Percentiles rank a stretch among this genome's conserved stretches.
Conservation (phyloP, 257 asterid species). For the Nicotiana attenuata region DNA sequence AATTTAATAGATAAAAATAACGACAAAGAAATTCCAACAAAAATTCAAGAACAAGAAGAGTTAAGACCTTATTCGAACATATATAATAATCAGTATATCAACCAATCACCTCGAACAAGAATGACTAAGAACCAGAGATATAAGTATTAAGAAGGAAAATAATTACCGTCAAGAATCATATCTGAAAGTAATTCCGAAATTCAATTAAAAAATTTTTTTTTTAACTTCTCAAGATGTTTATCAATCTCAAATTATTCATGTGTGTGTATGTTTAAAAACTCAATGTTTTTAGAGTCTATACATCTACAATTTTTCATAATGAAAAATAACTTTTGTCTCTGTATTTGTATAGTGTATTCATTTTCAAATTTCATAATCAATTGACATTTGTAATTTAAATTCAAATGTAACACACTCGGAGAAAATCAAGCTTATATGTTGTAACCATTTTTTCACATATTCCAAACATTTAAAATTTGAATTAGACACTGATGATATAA, state of each 20-base stretch:
- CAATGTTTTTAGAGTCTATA: neutral
- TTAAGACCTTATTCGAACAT: too few species aligned
- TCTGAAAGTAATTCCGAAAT: too few species aligned
- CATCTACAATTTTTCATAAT: neutral
- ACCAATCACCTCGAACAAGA: too few species aligned
- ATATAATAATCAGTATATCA: too few species aligned
- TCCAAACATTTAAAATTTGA: neutral
- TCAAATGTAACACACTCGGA: neutral
- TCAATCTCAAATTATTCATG: too few species aligned
- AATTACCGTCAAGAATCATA: too few species aligned
- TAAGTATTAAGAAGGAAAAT: too few species aligned
- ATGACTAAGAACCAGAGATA: too few species aligned
- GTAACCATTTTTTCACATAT: neutral
- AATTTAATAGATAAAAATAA: too few species aligned
- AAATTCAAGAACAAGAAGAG: too few species aligned
- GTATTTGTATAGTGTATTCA: neutral
- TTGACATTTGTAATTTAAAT: neutral
- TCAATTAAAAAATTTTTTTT: too few species aligned
- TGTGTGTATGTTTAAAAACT: neutral
- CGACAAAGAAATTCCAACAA: too few species aligned
- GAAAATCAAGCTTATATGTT: neutral
- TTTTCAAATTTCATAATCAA: neutral
- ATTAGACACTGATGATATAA: neutral
- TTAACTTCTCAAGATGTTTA: neutral
- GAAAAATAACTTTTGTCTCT: neutral